A percentile compares a stretch with the other conserved stretches of the same genome.
Conservation (phyloP, 73 alveolate species). For the Tetrahymena thermophila region DNA sequence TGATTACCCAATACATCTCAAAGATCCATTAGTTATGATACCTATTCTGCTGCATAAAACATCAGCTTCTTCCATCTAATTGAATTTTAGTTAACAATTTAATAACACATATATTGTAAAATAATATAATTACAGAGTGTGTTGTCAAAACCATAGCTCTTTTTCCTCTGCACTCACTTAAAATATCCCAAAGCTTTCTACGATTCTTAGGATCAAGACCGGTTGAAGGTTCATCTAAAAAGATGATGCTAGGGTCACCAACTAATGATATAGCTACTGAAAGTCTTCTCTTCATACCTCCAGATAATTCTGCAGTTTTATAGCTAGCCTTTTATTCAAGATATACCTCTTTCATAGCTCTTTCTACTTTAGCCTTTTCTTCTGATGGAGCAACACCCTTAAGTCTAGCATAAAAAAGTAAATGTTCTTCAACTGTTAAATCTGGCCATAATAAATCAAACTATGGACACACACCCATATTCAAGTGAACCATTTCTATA, state of each 20-base stretch:
- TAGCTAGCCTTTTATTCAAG: conserved; percentile 70
- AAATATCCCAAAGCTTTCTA: conserved; percentile 91
- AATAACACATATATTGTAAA: not conserved
- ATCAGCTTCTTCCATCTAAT: conserved; percentile 96
- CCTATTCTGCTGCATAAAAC: conserved; percentile 94
- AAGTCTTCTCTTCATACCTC: conserved; percentile 96
- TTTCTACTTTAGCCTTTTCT: conserved; percentile 55
- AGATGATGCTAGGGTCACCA: conserved; percentile 87
- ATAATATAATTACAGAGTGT: conserved; percentile 55
- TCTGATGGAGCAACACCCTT: conserved; percentile 78
- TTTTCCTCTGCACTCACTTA: conserved; percentile 73
- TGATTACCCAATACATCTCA: conserved; percentile 84
- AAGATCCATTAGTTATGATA: conserved; percentile 75
- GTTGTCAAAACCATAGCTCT: conserved; percentile 93
- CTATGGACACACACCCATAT: conserved; percentile 98
- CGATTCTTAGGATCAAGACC: conserved; percentile 97
- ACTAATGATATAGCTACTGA: conserved; percentile 87
- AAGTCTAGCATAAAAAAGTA: conserved; percentile 84
- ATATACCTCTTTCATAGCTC: conserved; percentile 88
- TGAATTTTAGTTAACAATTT: not conserved
- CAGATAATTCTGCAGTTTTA: conserved; percentile 79
- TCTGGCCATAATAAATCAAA: conserved; percentile 92
- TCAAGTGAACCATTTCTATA: conserved; percentile 71
- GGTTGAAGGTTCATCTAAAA: conserved; percentile 97
- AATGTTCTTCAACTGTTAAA: conserved; percentile 89